These are phyloP conservation scores for Eucalyptus tenuipes DNA, from an alignment of 345 rosid species.

Conservation along the genomic window DNA sequence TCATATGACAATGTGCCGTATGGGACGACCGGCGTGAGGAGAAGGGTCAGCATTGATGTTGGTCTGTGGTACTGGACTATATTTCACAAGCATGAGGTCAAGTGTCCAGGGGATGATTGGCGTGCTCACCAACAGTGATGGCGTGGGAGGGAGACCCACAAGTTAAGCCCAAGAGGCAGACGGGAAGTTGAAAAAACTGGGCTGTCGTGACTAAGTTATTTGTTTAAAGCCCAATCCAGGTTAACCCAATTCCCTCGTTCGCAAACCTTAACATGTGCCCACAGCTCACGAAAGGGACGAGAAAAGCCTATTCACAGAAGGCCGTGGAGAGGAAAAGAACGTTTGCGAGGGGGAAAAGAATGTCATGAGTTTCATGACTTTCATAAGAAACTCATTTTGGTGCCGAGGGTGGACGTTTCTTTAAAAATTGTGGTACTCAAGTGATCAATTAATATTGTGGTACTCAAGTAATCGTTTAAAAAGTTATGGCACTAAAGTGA, in stretches of 20 bases:
- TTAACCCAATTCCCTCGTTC: neutral
- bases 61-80: neutral
- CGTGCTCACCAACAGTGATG: neutral
- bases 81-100: neutral
- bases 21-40: neutral
- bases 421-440: neutral
- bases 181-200: neutral
- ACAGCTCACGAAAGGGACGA: neutral
- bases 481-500: neutral
- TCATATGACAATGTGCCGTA: neutral
- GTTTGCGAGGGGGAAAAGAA: neutral
- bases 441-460: neutral
- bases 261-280: neutral
- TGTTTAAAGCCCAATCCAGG: neutral
- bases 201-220: neutral
- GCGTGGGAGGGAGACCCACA: neutral
- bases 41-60: neutral
- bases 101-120: neutral
- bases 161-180: neutral
- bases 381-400: neutral
- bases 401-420: neutral
- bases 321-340: neutral
- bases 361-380: neutral
- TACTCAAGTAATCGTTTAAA: neutral
- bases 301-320: neutral